These are phyloP conservation scores for Trichoderma brevicompactum DNA, from an alignment of 2,329 filamentous ascomycete genomes.

Conservation along the genomic window DNA sequence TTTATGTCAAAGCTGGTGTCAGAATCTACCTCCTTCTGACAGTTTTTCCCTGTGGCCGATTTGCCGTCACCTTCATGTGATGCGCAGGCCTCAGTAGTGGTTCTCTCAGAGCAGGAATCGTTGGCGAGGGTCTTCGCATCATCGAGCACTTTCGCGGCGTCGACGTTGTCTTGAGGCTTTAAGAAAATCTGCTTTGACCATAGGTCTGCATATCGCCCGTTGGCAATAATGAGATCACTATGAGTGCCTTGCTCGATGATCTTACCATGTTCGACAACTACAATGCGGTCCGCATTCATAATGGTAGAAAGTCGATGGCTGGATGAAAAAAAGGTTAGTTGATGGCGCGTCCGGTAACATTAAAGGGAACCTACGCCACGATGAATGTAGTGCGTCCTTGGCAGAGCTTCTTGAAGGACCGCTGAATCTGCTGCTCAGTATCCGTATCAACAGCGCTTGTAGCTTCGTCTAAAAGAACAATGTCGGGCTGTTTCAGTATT, in stretches of 20 bases:
- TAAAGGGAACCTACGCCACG: conserved; percentile 57
- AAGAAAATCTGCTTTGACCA: conserved; percentile 68
- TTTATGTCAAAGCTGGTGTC: conserved; percentile 36
- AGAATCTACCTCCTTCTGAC: conserved; percentile 58
- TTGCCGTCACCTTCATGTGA: conserved; percentile 36
- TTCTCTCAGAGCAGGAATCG: conserved; percentile 28
- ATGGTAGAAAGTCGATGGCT: conserved; percentile 73
- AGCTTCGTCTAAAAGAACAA: conserved; percentile 78
- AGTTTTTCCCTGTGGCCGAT: conserved; percentile 41
- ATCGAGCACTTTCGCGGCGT: conserved; percentile 31
- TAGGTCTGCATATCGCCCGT: conserved; percentile 65
- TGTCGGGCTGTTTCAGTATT: conserved; percentile 73
- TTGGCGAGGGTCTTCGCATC: conserved; percentile 28
- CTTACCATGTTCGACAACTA: conserved; percentile 66
- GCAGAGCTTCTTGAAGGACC: conserved; percentile 62
- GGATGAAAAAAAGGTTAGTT: background rate
- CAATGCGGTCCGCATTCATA: conserved; percentile 69
- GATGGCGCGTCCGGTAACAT: background rate
- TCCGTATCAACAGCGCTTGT: conserved; percentile 77
- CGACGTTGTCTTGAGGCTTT: conserved; percentile 50
- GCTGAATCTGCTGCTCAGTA: conserved; percentile 69
- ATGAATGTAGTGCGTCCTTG: conserved; percentile 68
- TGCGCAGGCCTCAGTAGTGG: conserved; percentile 17
- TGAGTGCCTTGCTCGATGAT: conserved; percentile 68
- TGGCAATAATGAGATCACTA: conserved; percentile 58